These are phyloP conservation scores for Helotiales sp. DNA, from an alignment of 2,329 filamentous ascomycete genomes.

Conservation along the genomic window DNA sequence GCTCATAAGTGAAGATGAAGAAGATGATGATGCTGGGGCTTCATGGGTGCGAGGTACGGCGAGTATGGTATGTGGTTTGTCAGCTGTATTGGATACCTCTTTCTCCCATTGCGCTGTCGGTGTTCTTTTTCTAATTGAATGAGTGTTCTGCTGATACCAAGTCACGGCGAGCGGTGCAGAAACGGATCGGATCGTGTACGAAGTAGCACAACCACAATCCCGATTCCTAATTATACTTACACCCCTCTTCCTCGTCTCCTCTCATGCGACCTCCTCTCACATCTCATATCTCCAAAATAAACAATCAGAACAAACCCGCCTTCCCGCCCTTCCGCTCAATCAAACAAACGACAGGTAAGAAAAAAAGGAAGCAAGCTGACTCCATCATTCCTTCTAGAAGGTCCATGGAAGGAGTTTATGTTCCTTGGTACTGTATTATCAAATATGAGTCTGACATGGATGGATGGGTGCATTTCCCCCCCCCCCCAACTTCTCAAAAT, in stretches of 20 bases:
- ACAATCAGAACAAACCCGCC: not conserved
- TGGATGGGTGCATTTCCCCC: not conserved
- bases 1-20: too few relatives aligned
- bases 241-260: not conserved
- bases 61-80: not conserved
- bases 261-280: not conserved
- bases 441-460: not conserved
- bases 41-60: not conserved
- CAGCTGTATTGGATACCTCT: not conserved
- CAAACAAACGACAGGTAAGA: too few relatives aligned
- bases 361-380: not conserved
- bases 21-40: not conserved
- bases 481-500: not conserved
- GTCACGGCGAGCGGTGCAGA: too few relatives aligned
- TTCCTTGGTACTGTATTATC: too few relatives aligned
- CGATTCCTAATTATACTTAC: too few relatives aligned
- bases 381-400: conserved; percentile 1
- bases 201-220: not conserved
- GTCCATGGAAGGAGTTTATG: not conserved
- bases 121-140: not conserved
- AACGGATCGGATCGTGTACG: too few relatives aligned
- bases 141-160: not conserved
- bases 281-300: not conserved
- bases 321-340: too few relatives aligned
- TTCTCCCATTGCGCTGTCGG: not conserved